Conservation (phyloP, 2,329 filamentous ascomycete genomes). For the Tolypocladium pustulatum region DNA sequence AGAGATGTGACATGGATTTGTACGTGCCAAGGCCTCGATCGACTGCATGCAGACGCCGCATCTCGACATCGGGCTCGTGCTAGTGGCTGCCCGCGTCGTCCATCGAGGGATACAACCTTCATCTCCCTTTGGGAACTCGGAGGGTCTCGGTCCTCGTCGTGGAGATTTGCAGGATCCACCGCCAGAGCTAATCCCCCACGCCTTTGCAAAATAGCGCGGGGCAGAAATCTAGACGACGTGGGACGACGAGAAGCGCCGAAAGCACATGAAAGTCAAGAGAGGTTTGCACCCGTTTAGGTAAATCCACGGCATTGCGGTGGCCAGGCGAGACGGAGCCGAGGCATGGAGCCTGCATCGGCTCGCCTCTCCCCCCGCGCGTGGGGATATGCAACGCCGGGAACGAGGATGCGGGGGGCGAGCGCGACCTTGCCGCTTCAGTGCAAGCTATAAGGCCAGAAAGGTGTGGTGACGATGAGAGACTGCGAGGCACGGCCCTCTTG, state of each 20-base stretch:
- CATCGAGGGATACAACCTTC: not conserved
- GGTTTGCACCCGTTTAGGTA: not conserved
- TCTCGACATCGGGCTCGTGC: not conserved
- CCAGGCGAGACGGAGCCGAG: not conserved
- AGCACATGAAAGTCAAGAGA: not conserved
- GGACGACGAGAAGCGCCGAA: not conserved
- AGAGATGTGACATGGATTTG: not conserved
- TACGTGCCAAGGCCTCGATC: not conserved
- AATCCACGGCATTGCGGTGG: not conserved
- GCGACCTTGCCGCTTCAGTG: not conserved
- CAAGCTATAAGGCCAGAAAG: no score
- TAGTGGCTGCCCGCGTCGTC: not conserved
- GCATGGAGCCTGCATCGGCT: not conserved
- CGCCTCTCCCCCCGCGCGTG: not conserved
- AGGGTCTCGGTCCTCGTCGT: not conserved
- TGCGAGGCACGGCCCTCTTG: no score
- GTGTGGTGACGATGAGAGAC: not conserved
- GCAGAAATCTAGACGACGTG: no score
- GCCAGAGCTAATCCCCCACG: no score
- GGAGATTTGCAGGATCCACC: not conserved
- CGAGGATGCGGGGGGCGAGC: not conserved
- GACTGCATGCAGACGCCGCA: not conserved
- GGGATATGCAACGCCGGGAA: not conserved
- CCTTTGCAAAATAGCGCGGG: no score
- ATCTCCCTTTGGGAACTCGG: not conserved